These are phyloP conservation scores for Pinus taeda DNA, from an alignment of 75 land plant species.

Conservation along the genomic window DNA sequence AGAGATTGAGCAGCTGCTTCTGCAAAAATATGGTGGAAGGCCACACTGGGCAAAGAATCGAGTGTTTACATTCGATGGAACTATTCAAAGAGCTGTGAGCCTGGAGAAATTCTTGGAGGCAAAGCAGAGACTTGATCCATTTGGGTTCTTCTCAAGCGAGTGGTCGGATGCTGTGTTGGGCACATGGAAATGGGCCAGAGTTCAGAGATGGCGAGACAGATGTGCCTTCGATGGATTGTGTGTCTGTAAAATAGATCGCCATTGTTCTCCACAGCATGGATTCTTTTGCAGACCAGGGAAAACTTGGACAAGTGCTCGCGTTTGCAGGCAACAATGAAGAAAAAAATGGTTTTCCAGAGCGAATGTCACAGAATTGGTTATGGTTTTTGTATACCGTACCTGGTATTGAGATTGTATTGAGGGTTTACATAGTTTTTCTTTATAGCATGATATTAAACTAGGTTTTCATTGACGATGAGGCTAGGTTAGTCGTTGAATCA, in stretches of 20 bases:
- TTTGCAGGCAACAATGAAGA: slow-evolving; percentile 13
- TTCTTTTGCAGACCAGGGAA: slow-evolving; percentile 27
- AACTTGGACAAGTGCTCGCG: slow-evolving; percentile 21
- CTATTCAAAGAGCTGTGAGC: not conserved
- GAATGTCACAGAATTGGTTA: no score
- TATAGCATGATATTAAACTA: no score
- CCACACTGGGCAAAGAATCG: slow-evolving; percentile 42
- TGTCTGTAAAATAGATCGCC: slow-evolving; percentile 24
- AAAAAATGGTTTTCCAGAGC: no score
- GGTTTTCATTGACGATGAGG: no score
- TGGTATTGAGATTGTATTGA: no score
- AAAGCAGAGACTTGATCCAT: slow-evolving; percentile 14
- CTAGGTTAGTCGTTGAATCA: no score
- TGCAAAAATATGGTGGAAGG: slow-evolving; percentile 20
- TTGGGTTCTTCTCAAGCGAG: slow-evolving; percentile 22
- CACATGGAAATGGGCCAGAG: not conserved
- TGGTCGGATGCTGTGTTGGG: slow-evolving; percentile 31
- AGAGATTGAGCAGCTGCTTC: slow-evolving; percentile 30
- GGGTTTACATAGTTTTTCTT: no score
- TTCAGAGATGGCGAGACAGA: slow-evolving; percentile 9
- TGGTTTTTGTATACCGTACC: no score
- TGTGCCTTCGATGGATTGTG: slow-evolving; percentile 43
- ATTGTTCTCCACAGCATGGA: slow-evolving; percentile 18
- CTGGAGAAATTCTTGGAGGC: slow-evolving; percentile 14
- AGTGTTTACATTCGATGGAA: slow-evolving; percentile 10